Evolutionary conservation across 2,329 filamentous ascomycete species (phyloP), one percentile per base, ranked within the genome.

Genomic region (Trichophyton equinum): DNA sequence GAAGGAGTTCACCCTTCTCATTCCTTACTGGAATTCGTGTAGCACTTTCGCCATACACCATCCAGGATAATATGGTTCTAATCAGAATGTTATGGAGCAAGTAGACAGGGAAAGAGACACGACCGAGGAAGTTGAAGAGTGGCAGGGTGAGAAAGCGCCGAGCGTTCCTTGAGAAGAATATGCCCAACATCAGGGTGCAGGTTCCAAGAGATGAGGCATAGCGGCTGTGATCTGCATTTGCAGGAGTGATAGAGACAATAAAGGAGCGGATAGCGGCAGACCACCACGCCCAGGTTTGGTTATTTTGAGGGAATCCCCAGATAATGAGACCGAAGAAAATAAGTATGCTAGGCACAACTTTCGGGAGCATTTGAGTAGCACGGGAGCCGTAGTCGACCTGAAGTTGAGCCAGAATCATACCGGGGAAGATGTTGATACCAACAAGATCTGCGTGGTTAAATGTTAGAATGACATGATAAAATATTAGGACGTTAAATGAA

Each of bases 71-170:
- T 2, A 70, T 57, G 1, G 67, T 69, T n/a, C 67, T 63, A 53
- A 70, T 68, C 2, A 70, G 53, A 1, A 65, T 65, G 40, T 67
- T 66, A 62, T 70, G 69, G 4, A 70, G 59, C 7, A 70, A 61
- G 61, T 70, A 70, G 8, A 70, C 65, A 9, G 68, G 64, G 62
- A 70, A 69, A 8, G 68, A 69, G 13, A 67, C 63, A 0, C 67
- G 65, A 8, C 69, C 69, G 5, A 70, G 58, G 62, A 67, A 70
- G 42, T 67, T 68, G 60, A 69, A 64, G 9, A 69, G 25, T 1
- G 66, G 65, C 3, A 49, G 44, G 5, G 65, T 63, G 2, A 70
- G 62, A 33, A 68, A 8, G 2, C 58, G 61, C n/a, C 64, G 62
- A 3, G 65, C 63, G 49, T 64, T 62, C 27, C 58, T 62, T 2